phyloP scores from a whole-genome alignment of 2,329 filamentous ascomycete genomes.

The Colletotrichum sp. region DNA sequence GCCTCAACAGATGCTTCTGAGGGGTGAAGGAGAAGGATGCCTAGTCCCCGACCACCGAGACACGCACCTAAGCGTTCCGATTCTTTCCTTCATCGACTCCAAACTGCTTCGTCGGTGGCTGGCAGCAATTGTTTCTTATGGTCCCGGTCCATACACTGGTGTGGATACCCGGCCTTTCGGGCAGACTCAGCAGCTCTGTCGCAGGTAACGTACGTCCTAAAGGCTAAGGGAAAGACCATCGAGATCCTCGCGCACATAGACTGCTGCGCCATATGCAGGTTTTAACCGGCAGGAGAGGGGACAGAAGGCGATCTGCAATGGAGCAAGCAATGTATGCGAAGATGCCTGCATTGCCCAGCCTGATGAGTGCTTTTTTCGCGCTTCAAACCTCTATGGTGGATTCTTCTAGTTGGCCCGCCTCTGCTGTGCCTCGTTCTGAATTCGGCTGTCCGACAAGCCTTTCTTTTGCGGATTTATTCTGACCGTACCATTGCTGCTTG shows the following conservation, averaged over 20 bases:
- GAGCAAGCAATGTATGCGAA: not conserved
- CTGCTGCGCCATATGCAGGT: not conserved
- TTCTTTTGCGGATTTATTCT: not conserved
- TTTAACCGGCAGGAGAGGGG: slow-evolving; percentile 1
- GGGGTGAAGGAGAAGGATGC: not conserved
- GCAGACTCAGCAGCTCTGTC: not conserved
- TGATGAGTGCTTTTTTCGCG: not conserved
- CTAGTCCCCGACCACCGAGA: not conserved
- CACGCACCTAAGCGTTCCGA: not conserved
- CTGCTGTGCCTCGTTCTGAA: not conserved
- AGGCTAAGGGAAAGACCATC: not conserved
- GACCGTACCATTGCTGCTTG: not conserved
- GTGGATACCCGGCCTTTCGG: not conserved
- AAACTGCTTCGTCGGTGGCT: not conserved
- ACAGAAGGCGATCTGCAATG: slow-evolving; percentile 2
- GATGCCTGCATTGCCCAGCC: not conserved
- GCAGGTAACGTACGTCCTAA: not conserved
- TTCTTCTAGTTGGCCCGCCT: not conserved
- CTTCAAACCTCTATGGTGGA: not conserved
- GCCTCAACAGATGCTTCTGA: not conserved
- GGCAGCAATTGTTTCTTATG: not conserved
- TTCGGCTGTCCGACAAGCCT: not conserved
- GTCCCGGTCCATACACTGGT: not conserved
- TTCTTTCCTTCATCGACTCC: not conserved
- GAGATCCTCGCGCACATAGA: not conserved